Evolutionary conservation across 371 early-diverging fungal species (phyloP), one percentile per base, ranked within the genome.

Genomic region (Rhizopus delemar): DNA sequence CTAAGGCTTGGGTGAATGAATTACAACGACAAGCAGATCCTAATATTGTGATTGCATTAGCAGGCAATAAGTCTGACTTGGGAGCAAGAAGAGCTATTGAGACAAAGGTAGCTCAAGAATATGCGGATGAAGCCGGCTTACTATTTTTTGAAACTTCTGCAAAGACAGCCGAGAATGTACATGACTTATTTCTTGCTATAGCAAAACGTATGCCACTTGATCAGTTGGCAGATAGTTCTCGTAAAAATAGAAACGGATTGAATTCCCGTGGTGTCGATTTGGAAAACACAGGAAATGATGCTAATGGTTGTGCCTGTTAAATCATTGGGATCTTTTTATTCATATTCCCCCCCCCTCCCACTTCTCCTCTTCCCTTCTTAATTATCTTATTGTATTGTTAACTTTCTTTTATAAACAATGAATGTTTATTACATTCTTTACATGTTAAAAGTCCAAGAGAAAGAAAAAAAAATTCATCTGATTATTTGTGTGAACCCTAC

Each of bases 1-100:
- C 99, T 32, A 97, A 97, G 72, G 87, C 93, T 50, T 99, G 99
- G 99, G 94, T 99, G 29, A 91, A 94, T 60, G 99, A 99, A 70
- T 84, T 98, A 59, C 94, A 94, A 80, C 89, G 94, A 60, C 96
- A 95, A 68, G 96, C 96, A 38, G 97, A 93, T 75, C 92, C 93
- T 50, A 90, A 90, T 69, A 98, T 95, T 64, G 93, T 98, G 54
- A 96, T 95, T 81, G 96, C 97, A 8, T 81, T 99, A 57, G 97
- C 96, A 39, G 99, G 96, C 54, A 97, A 98, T 80, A 97, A 98
- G 75, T 79, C 84, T 49, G 98, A 98, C 70, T 71, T 98, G 65
- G 90, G 82, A 33, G 73, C 85, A 36, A 80, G 90, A 74, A 79
- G 92, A 70, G 87, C 87, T 6, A 85, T 93, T 57, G 80, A 87